A percentile compares a stretch with the other conserved stretches of the same genome.
Conservation (phyloP, 116 monocot genomes). For the Iris pallida region DNA sequence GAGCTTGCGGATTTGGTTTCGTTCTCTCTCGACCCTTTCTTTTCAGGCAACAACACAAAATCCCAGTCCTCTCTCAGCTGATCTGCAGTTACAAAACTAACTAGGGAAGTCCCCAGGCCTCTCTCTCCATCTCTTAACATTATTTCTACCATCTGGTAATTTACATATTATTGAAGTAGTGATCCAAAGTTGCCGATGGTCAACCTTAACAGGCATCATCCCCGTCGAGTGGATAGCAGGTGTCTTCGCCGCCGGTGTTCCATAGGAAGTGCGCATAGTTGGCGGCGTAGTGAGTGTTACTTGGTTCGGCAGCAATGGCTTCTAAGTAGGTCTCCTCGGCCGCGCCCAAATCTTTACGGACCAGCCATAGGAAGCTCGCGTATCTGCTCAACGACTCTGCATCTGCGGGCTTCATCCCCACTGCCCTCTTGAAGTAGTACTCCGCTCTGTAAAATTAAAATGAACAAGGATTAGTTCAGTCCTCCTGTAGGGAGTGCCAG, state of each 20-base stretch:
- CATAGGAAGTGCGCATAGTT: slow-evolving; percentile 83
- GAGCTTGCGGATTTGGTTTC: no score
- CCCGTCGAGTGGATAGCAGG: slow-evolving; percentile 53
- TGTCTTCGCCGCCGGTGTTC: slow-evolving; percentile 82
- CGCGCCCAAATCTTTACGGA: slow-evolving; percentile 43
- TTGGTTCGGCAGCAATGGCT: slow-evolving; percentile 67
- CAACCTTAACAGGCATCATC: neutral
- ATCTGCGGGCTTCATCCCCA: slow-evolving; percentile 42
- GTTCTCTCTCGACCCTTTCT: no score
- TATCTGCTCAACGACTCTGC: slow-evolving; percentile 64
- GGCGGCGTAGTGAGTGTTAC: slow-evolving; percentile 52
- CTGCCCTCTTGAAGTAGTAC: slow-evolving; percentile 63
- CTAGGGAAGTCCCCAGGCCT: no score
- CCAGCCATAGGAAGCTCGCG: slow-evolving; percentile 76
- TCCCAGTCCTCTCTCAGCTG: no score
- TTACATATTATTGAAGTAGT: no score
- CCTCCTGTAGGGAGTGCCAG: no score
- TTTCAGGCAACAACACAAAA: no score
- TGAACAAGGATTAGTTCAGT: no score
- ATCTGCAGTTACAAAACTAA: no score
- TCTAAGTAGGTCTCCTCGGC: slow-evolving; percentile 78
- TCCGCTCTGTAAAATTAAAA: slow-evolving; percentile 34
- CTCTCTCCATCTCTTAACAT: no score
- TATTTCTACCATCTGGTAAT: no score
- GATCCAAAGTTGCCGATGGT: no score